Conservation (phyloP, 352 stramenopile genomes). For the Discostella stelligera region DNA sequence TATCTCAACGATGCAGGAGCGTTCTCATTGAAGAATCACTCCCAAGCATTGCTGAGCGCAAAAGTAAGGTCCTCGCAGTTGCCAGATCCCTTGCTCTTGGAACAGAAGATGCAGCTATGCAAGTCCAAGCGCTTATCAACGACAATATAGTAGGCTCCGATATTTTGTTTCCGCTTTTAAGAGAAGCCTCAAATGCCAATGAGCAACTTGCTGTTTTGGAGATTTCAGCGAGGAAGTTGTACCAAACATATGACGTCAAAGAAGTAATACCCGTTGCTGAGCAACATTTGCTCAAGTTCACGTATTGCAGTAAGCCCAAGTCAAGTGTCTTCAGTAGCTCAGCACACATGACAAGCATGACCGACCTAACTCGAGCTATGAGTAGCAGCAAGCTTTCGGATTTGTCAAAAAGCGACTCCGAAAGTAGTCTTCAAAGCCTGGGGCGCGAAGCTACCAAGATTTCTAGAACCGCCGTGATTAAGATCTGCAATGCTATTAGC, state of each 20-base stretch:
- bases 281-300: slow-evolving; percentile 71
- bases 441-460: slow-evolving; percentile 60
- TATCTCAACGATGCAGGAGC: slow-evolving; percentile 92
- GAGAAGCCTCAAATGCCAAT: slow-evolving; percentile 44
- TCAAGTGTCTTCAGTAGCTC: slow-evolving; percentile 72
- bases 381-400: slow-evolving; percentile 71
- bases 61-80: slow-evolving; percentile 71
- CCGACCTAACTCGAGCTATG: slow-evolving; percentile 72
- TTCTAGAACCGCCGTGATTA: slow-evolving; percentile 80
- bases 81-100: slow-evolving; percentile 50
- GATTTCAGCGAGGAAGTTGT: slow-evolving; percentile 85
- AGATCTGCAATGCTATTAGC: slow-evolving; percentile 87
- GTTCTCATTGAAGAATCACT: slow-evolving; percentile 96
- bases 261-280: slow-evolving; percentile 53
- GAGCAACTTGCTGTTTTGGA: slow-evolving; percentile 83
- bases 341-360: slow-evolving; percentile 79
- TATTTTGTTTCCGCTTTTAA: slow-evolving; percentile 79
- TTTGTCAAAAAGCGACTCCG: slow-evolving; percentile 57
- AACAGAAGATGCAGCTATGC: slow-evolving; percentile 42
- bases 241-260: slow-evolving; percentile 78
- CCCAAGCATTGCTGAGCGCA: slow-evolving; percentile 91
- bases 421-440: slow-evolving; percentile 60
- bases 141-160: slow-evolving; percentile 81
- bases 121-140: slow-evolving; percentile 72
- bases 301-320: slow-evolving; percentile 74